Conservation (phyloP, 1,139 yeast genomes). For the Taphrina confusa region DNA sequence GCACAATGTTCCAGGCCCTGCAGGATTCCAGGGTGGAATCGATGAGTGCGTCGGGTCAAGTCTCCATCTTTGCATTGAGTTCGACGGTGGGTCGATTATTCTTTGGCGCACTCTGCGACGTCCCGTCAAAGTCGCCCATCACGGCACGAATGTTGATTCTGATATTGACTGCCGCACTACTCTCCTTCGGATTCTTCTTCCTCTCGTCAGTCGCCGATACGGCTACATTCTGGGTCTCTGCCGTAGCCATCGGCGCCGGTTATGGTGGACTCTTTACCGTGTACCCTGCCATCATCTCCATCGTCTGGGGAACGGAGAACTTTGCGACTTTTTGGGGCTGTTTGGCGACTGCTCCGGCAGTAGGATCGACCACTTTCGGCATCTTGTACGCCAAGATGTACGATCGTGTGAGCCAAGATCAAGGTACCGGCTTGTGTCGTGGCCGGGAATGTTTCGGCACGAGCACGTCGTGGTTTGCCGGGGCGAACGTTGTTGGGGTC, state of each 20-base stretch:
- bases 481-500: constrained; percentile 19
- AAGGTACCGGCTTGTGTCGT: constrained; percentile 6
- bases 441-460: constrained; percentile 16
- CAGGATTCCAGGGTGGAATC: background rate
- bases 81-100: constrained; percentile 66
- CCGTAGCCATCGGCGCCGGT: constrained; percentile 61
- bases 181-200: constrained; percentile 52
- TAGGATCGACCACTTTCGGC: constrained; percentile 75
- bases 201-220: constrained; percentile 39
- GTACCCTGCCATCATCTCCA: constrained; percentile 77
- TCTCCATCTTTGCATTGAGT: constrained; percentile 57
- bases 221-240: constrained; percentile 51
- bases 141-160: constrained; percentile 48
- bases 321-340: constrained; percentile 95
- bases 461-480: constrained; percentile 18
- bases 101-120: constrained; percentile 69
- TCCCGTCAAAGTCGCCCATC: constrained; percentile 46
- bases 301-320: constrained; percentile 85
- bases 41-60: constrained; percentile 46
- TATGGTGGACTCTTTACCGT: constrained; percentile 86
- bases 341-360: constrained; percentile 86
- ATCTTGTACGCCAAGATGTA: constrained; percentile 67
- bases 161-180: constrained; percentile 50
- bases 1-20: constrained; percentile 53
- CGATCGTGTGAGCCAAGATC: constrained; percentile 48